phyloP scores from a whole-genome alignment of 2,329 filamentous ascomycete species.

The Paecilomyces sp. region DNA sequence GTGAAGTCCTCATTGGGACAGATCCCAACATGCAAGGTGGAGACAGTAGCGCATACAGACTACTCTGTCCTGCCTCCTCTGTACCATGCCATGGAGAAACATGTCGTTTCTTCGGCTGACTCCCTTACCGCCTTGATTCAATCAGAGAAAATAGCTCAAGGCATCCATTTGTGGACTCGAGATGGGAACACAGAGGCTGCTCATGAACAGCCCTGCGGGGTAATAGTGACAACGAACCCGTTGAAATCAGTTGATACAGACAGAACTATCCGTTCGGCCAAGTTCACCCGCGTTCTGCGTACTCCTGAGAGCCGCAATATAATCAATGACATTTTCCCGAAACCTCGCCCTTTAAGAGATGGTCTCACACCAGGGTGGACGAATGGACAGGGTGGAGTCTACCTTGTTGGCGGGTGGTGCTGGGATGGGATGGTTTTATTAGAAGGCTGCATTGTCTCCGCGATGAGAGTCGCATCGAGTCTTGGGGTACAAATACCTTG shows the following conservation, averaged over 20 bases:
- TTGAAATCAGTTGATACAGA: conserved; percentile 32
- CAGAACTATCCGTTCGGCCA: conserved; percentile 38
- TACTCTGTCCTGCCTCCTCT: conserved; percentile 9
- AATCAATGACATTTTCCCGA: conserved; percentile 41
- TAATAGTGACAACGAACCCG: conserved; percentile 49
- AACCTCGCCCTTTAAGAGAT: not conserved
- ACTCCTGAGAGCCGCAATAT: conserved; percentile 42
- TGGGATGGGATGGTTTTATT: conserved; percentile 60
- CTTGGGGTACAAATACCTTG: conserved; percentile 43
- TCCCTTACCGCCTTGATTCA: conserved; percentile 2
- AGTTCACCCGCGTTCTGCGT: conserved; percentile 48
- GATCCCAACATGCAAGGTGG: conserved; percentile 45
- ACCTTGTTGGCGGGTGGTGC: conserved; percentile 54
- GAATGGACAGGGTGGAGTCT: conserved; percentile 50
- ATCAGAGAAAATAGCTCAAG: conserved; percentile 1
- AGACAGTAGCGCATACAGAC: conserved; percentile 43
- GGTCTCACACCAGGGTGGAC: conserved; percentile 33
- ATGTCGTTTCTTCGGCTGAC: not conserved
- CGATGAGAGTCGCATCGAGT: conserved; percentile 48
- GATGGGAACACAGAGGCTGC: conserved; percentile 43
- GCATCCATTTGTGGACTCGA: conserved; percentile 22
- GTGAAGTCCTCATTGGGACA: conserved; percentile 28
- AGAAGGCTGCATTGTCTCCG: conserved; percentile 55
- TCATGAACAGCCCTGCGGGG: conserved; percentile 45
- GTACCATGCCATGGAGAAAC: not conserved